Evolutionary conservation across 2,329 filamentous ascomycete species (phyloP).

Genomic region (Alternaria dauci): DNA sequence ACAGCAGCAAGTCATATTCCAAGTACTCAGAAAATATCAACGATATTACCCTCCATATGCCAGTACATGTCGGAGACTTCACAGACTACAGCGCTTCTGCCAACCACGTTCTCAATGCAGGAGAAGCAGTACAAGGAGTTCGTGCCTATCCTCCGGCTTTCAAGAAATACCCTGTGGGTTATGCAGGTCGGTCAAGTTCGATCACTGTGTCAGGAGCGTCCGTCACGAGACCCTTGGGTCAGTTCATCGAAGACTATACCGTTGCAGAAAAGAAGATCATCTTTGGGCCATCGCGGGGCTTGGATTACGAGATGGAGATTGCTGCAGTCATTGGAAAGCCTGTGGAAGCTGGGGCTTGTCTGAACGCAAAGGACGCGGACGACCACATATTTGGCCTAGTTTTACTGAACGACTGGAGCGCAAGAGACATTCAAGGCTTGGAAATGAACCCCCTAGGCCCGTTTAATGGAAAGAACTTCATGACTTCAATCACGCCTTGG

Average conservation of each 20-base stretch:
- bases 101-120: slow-evolving; percentile 63
- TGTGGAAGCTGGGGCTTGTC: slow-evolving; percentile 48
- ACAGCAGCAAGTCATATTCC: slow-evolving; percentile 32
- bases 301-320: slow-evolving; percentile 63
- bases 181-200: slow-evolving; percentile 62
- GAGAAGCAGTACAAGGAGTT: slow-evolving; percentile 42
- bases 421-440: slow-evolving; percentile 68
- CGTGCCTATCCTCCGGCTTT: slow-evolving; percentile 39
- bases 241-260: slow-evolving; percentile 35
- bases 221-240: slow-evolving; percentile 35
- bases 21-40: slow-evolving; percentile 43
- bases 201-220: slow-evolving; percentile 60
- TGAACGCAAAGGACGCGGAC: slow-evolving; percentile 54
- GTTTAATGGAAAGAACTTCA: slow-evolving; percentile 68
- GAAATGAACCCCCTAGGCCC: slow-evolving; percentile 70
- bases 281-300: slow-evolving; percentile 51
- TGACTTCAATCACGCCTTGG: slow-evolving; percentile 69
- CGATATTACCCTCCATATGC: slow-evolving; percentile 61
- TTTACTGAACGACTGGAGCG: slow-evolving; percentile 69
- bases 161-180: slow-evolving; percentile 56
- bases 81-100: slow-evolving; percentile 66
- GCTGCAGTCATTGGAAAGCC: slow-evolving; percentile 57
- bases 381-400: slow-evolving; percentile 71
- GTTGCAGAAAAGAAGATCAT: slow-evolving; percentile 61
- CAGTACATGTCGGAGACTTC: slow-evolving; percentile 65